Base-by-base conservation (phyloP, 129 eudicot species). In the Flaveria trinervia region DNA sequence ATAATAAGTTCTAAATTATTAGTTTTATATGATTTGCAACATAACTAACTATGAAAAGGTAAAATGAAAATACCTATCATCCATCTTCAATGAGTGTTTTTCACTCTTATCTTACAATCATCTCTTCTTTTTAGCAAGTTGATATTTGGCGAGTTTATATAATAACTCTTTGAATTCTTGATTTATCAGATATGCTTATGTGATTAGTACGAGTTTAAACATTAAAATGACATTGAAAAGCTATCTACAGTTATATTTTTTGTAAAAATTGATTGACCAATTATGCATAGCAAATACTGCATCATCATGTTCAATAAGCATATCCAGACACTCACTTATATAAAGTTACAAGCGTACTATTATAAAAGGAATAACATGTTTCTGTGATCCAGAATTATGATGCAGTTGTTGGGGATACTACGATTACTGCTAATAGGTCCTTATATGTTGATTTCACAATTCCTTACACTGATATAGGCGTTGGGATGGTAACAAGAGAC, bases 341-440 rank as follows among this genome's bases (percentile, higher is more conserved):
- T 48, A 48, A 48, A 10, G 4, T 3, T 48, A 48, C 16, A 60
- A 22, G 9, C 41, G 3, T 60, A 26, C 10, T 22, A 2, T 59
- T 22, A 59, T 9, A 59, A 61, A 61, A 61, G 68, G 68, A 61
- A 25, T 61, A 61, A 61, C 41, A 10, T 22, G 36, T 61, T 26
- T 62, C 16, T 30, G 45, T 64, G 69, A 64, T 65, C 23, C 70
- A 65, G 70, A 65, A 33, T 5, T 65, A 5, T 30, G 70, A 65
- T 65, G 70, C 70, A 1, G 23, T 30, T 65, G 23, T 65, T 12
- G 48, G 70, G 23, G 70, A 65, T 65, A 65, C 5, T 12, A 65
- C 70, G 70, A 65, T 65, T 36, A 65, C 70, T 65, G 70, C 46
- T n/a, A 33, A 33, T 33, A 65, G 70, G 2, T 65, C 70, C 70